A percentile compares a stretch with the other conserved stretches of the same genome.
These are phyloP conservation scores for Tubosaeta brunneosetosa DNA, from an alignment of 768 basidiomycete species.

Conservation along the genomic window DNA sequence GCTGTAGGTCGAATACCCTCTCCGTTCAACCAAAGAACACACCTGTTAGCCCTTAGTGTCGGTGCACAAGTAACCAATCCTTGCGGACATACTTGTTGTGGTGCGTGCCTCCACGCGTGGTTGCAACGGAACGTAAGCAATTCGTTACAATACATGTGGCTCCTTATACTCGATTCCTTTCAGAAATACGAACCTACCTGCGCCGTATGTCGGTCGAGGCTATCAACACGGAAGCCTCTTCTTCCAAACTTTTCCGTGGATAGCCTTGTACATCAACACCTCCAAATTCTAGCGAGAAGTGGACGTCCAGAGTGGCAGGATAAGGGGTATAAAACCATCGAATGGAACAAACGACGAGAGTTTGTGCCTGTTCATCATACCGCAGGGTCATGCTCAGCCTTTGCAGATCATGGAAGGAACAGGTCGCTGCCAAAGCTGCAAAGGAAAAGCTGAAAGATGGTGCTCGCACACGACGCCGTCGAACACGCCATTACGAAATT, in stretches of 20 bases:
- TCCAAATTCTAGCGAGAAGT: slow-evolving; percentile 42
- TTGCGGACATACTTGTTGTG: slow-evolving; percentile 73
- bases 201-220: slow-evolving; percentile 52
- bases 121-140: slow-evolving; percentile 45
- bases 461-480: slow-evolving; percentile 10
- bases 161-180: slow-evolving; percentile 1
- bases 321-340: slow-evolving; percentile 41
- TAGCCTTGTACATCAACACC: slow-evolving; percentile 54
- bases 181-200: slow-evolving; percentile 47
- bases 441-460: slow-evolving; percentile 17
- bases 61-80: slow-evolving; percentile 61
- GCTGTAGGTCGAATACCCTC: slow-evolving; percentile 42
- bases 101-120: slow-evolving; percentile 63
- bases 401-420: slow-evolving; percentile 29
- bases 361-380: slow-evolving; percentile 29
- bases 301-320: slow-evolving; percentile 51
- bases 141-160: neutral
- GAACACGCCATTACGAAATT: slow-evolving; percentile 7
- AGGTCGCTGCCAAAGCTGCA: slow-evolving; percentile 8
- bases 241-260: slow-evolving; percentile 65
- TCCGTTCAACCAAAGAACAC: neutral
- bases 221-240: slow-evolving; percentile 42
- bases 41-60: slow-evolving; percentile 37
- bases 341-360: slow-evolving; percentile 55
- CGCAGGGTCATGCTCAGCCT: neutral